Evolutionary conservation across 495 filamentous ascomycete genomes (phyloP).

Genomic region (Podospora appendiculata): DNA sequence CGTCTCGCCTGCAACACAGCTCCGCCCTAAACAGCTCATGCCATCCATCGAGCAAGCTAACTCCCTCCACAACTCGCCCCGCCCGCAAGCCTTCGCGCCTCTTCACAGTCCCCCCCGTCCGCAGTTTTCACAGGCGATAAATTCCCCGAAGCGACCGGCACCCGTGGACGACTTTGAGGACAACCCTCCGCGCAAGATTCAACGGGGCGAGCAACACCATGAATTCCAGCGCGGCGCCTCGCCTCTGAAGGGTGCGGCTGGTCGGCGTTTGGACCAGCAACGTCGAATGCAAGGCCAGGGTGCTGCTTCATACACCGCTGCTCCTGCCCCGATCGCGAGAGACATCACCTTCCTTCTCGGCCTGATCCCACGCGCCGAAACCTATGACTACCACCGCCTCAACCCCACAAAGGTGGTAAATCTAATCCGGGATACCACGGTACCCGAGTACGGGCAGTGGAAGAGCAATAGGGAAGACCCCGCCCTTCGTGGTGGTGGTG

Average conservation of each 20-base stretch:
- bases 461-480: slow-evolving; percentile 16
- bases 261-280: slow-evolving; percentile 74
- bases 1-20: slow-evolving; percentile 70
- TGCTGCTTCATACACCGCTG: slow-evolving; percentile 24
- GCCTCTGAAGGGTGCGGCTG: slow-evolving; percentile 78
- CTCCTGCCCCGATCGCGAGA: slow-evolving; percentile 53
- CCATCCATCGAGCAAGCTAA: slow-evolving; percentile 43
- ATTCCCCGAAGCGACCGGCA: slow-evolving; percentile 71
- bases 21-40: slow-evolving; percentile 48
- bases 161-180: slow-evolving; percentile 69
- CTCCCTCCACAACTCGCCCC: slow-evolving; percentile 49
- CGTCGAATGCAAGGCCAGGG: slow-evolving; percentile 47
- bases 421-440: slow-evolving; percentile 56
- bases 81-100: slow-evolving; percentile 9
- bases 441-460: slow-evolving; percentile 51
- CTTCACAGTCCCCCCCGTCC: slow-evolving; percentile 39
- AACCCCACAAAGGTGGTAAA: slow-evolving; percentile 64
- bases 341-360: slow-evolving; percentile 75
- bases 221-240: slow-evolving; percentile 61
- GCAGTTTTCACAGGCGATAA: slow-evolving; percentile 44
- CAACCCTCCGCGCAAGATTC: slow-evolving; percentile 63
- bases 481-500: slow-evolving; percentile 10
- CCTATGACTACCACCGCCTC: slow-evolving; percentile 59
- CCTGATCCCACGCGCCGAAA: slow-evolving; percentile 69
- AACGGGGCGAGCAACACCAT: slow-evolving; percentile 18